Evolutionary conservation across 2,329 filamentous ascomycete species (phyloP).

Genomic region (Sporothrix luriei): DNA sequence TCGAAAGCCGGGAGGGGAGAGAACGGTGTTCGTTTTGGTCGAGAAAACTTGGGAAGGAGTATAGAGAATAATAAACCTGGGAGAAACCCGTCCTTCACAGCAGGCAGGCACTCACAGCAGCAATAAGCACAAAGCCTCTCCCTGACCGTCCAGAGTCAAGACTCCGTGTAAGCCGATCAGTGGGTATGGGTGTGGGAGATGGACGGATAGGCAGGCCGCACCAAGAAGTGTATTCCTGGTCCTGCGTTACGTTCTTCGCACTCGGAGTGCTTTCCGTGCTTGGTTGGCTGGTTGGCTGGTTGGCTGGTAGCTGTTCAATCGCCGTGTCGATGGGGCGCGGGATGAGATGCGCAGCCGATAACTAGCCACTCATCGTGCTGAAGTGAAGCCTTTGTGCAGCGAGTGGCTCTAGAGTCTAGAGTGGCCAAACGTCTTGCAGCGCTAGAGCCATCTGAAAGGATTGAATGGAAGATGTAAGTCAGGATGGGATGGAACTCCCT

Average conservation of each 20-base stretch:
- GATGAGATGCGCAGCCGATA: conserved; percentile 33
- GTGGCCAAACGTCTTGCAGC: conserved; percentile 38
- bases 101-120: conserved; percentile 18
- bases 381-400: conserved; percentile 43
- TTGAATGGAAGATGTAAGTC: background rate
- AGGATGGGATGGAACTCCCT: conserved; percentile 3
- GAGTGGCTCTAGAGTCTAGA: conserved; percentile 43
- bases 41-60: conserved; percentile 20
- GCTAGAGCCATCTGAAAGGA: conserved; percentile 39
- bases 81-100: background rate
- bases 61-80: conserved; percentile 13
- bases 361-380: conserved; percentile 47
- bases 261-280: conserved; percentile 4
- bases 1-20: background rate
- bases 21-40: background rate
- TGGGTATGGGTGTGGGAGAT: conserved; percentile 14
- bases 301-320: conserved; percentile 39
- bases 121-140: conserved; percentile 8
- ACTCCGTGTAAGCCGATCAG: conserved; percentile 24
- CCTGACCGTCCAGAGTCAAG: conserved; percentile 3
- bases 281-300: conserved; percentile 38
- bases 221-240: conserved; percentile 16
- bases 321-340: conserved; percentile 41
- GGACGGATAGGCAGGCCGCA: conserved; percentile 4
- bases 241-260: conserved; percentile 8